Evolutionary conservation across 345 rosid species (phyloP).

Genomic region (Mangifera indica): DNA sequence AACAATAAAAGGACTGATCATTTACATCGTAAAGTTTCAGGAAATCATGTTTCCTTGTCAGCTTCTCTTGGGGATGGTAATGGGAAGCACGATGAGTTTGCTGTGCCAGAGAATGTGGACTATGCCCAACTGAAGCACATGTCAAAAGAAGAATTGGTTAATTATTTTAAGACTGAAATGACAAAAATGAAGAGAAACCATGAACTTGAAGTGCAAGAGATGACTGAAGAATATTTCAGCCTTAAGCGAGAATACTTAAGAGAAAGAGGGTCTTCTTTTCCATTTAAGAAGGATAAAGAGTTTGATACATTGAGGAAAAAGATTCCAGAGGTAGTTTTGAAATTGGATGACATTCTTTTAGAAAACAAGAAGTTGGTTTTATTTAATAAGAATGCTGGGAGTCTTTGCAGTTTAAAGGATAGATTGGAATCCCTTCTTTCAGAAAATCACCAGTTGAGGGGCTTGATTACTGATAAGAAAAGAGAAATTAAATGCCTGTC

Average conservation of each 20-base stretch:
- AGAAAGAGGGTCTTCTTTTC: constrained; percentile 52
- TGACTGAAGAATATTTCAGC: constrained; percentile 62
- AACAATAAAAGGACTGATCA: constrained; percentile 39
- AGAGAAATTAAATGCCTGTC: constrained; percentile 40
- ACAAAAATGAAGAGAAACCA: constrained; percentile 76
- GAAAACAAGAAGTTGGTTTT: constrained; percentile 46
- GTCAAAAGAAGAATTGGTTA: constrained; percentile 41
- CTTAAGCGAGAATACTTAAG: constrained; percentile 59
- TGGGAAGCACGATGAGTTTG: constrained; percentile 59
- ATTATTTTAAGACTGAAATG: constrained; percentile 68
- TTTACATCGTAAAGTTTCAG: constrained; percentile 56
- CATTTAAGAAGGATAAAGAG: constrained; percentile 67
- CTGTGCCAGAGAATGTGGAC: constrained; percentile 54
- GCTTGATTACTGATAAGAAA: constrained; percentile 43
- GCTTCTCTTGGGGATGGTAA: constrained; percentile 49
- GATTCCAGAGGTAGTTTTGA: constrained; percentile 56
- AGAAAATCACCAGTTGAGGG: constrained; percentile 51
- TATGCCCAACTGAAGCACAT: constrained; percentile 39
- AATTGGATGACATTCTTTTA: constrained; percentile 54
- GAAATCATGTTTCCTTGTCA: constrained; percentile 41
- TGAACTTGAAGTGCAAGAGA: constrained; percentile 52
- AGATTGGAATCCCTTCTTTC: constrained; percentile 46
- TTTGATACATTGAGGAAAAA: constrained; percentile 64
- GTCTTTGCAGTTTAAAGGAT: constrained; percentile 43
- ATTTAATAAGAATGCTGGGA: constrained; percentile 30